Conservation (phyloP, 129 eudicot species). For the Rutidosis leptorrhynchoides region DNA sequence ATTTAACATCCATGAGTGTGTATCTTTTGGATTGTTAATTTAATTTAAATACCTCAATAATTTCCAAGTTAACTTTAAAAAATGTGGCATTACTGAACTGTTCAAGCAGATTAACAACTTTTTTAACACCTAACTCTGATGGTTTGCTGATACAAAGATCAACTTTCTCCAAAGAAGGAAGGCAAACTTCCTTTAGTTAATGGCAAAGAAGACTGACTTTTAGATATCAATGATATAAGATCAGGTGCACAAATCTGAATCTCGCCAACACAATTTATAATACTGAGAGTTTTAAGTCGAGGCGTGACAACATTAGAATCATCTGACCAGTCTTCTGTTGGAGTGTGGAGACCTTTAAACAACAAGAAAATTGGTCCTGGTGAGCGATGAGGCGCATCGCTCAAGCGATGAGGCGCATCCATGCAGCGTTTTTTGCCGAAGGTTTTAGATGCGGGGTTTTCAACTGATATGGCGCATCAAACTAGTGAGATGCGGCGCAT, state of each 20-base stretch:
- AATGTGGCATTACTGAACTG: not conserved
- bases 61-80: not conserved
- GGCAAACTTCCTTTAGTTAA: not conserved
- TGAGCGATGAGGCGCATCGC: too few relatives aligned
- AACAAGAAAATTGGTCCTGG: too few relatives aligned
- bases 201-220: not conserved
- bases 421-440: too few relatives aligned
- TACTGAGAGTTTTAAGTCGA: constrained; percentile 19
- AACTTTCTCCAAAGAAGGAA: constrained; percentile 20
- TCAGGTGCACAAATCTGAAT: constrained; percentile 7
- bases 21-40: not conserved
- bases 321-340: not conserved
- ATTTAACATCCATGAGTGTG: not conserved
- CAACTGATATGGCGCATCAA: too few relatives aligned
- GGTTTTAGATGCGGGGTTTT: too few relatives aligned
- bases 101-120: constrained; percentile 10
- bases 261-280: not conserved
- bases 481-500: too few relatives aligned
- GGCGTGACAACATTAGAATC: constrained; percentile 4
- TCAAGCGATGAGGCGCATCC: too few relatives aligned
- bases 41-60: not conserved
- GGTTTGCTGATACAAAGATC: not conserved
- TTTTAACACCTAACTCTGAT: not conserved
- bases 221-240: not conserved
- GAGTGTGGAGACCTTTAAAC: too few relatives aligned